Conservation (phyloP, 2,329 filamentous ascomycete genomes). For the Tolypocladium inflatum region DNA sequence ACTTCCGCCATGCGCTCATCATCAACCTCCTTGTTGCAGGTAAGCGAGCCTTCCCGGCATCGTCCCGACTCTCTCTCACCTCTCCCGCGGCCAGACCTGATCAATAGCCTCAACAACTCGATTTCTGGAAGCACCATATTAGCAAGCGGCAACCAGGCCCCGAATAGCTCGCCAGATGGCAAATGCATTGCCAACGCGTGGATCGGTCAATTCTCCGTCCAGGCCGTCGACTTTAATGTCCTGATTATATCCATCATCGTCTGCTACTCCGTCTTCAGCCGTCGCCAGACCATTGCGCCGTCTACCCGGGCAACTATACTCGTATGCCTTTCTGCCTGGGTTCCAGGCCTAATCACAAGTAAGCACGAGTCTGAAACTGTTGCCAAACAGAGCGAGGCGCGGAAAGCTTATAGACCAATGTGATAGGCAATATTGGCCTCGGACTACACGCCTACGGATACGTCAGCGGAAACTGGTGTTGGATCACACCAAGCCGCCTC, state of each 20-base stretch:
- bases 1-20: constrained; percentile 8
- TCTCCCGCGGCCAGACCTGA: constrained; percentile 19
- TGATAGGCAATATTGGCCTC: constrained; percentile 3
- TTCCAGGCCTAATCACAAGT: constrained; percentile 28
- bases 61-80: background rate
- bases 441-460: constrained; percentile 13
- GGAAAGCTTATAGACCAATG: background rate
- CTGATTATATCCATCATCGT: constrained; percentile 33
- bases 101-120: constrained; percentile 32
- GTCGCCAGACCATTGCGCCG: constrained; percentile 20
- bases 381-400: too few relatives aligned
- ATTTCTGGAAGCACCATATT: constrained; percentile 28
- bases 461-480: constrained; percentile 35
- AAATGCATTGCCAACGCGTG: constrained; percentile 32
- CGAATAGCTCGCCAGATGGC: constrained; percentile 7
- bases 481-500: constrained; percentile 24
- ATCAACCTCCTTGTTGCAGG: constrained; percentile 8
- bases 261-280: constrained; percentile 26
- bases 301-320: constrained; percentile 16
- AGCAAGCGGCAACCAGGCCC: constrained; percentile 14
- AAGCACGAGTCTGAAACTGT: background rate
- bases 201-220: constrained; percentile 34
- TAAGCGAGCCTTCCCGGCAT: background rate
- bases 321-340: constrained; percentile 29
- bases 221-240: constrained; percentile 32